Evolutionary conservation across 2,329 filamentous ascomycete genomes (phyloP).

Genomic region (Cladobotryum protrusum): DNA sequence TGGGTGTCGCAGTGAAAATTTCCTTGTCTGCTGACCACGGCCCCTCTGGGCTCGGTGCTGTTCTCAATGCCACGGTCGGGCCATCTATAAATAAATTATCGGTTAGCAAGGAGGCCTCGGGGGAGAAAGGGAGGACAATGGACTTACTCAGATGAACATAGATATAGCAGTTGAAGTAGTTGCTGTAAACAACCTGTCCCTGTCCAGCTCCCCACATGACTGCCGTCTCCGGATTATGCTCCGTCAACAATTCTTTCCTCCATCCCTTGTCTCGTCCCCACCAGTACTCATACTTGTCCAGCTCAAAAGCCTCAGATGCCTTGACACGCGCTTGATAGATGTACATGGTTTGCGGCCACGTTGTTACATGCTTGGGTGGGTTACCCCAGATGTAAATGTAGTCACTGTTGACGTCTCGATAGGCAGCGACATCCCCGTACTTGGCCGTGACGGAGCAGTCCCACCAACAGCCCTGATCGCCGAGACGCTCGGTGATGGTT

Average conservation of each 20-base stretch:
- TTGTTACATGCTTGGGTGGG: conserved; percentile 25
- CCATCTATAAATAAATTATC: conserved; percentile 3
- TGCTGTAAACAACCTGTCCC: conserved; percentile 32
- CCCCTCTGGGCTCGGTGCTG: conserved; percentile 25
- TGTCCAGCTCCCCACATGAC: conserved; percentile 33
- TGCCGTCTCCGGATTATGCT: conserved; percentile 30
- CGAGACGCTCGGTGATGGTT: conserved; percentile 27
- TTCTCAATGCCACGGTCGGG: conserved; percentile 8
- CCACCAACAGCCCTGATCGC: conserved; percentile 29
- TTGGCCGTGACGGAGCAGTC: conserved; percentile 22
- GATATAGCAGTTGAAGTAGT: conserved; percentile 29
- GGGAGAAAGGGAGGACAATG: not conserved
- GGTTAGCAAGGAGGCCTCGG: not conserved
- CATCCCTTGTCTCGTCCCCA: conserved; percentile 33
- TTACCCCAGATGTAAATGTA: conserved; percentile 35
- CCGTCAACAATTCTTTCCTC: conserved; percentile 25
- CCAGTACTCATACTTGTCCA: conserved; percentile 34
- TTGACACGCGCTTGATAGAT: conserved; percentile 32
- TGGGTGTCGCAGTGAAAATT: conserved; percentile 28
- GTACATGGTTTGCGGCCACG: conserved; percentile 22
- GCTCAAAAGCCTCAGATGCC: conserved; percentile 29
- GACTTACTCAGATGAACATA: conserved; percentile 25
- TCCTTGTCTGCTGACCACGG: conserved; percentile 32
- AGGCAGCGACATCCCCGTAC: conserved; percentile 33
- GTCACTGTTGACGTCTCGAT: conserved; percentile 31